Evolutionary conservation across 2,329 filamentous ascomycete genomes (phyloP).

Genomic region (Pseudogymnoascus sp.): DNA sequence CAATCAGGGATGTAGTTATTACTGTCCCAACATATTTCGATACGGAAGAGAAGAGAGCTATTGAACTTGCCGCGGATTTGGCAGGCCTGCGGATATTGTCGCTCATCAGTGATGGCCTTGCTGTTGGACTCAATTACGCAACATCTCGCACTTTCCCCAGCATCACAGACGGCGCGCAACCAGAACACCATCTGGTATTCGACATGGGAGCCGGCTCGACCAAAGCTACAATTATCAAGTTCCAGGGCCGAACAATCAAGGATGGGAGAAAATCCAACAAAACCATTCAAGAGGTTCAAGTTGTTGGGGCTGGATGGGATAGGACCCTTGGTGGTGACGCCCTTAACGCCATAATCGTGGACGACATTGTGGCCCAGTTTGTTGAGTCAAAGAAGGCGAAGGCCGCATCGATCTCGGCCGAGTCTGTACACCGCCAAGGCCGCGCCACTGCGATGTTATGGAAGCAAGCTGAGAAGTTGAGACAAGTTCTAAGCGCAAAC

Average conservation of each 20-base stretch:
- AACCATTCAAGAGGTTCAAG: conserved; percentile 90
- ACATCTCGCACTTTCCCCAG: conserved; percentile 83
- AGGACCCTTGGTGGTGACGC: conserved; percentile 80
- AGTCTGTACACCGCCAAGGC: conserved; percentile 63
- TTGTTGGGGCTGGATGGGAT: conserved; percentile 82
- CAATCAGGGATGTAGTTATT: conserved; percentile 74
- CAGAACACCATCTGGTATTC: conserved; percentile 87
- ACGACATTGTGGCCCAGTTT: conserved; percentile 80
- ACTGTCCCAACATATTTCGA: conserved; percentile 89
- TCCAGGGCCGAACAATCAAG: conserved; percentile 84
- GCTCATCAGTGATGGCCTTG: conserved; percentile 79
- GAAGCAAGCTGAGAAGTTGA: conserved; percentile 80
- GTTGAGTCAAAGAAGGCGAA: conserved; percentile 59
- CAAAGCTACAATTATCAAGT: conserved; percentile 79
- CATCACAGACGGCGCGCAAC: conserved; percentile 70
- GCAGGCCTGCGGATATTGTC: conserved; percentile 80
- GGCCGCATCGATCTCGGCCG: conserved; percentile 51
- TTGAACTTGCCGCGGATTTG: conserved; percentile 75
- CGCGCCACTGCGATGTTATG: conserved; percentile 81
- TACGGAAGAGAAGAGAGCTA: conserved; percentile 76
- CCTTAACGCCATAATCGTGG: conserved; percentile 77
- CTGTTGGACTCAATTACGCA: conserved; percentile 92
- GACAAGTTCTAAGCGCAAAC: conserved; percentile 91
- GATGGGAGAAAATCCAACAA: conserved; percentile 91
- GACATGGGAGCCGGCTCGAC: conserved; percentile 97